Evolutionary conservation across 2,329 filamentous ascomycete species (phyloP), one percentile per base, ranked within the genome.

Genomic region (Colletotrichum scovillei): DNA sequence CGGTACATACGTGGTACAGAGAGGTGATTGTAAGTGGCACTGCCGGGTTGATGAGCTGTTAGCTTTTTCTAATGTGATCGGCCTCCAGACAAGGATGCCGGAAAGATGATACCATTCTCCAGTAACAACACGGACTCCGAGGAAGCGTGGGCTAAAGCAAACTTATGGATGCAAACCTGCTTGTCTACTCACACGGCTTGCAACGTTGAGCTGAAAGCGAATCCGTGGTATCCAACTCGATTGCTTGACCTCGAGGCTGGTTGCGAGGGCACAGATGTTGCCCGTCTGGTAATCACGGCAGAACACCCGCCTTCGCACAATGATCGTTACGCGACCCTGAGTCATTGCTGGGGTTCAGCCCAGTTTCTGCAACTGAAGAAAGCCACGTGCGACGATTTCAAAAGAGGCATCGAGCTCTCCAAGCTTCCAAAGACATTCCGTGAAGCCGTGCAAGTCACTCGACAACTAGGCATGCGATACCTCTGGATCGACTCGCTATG

Each of bases 401-500:
- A 12, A 3, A 58, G 28, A 22, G 12, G 63, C 3, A 22, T 74
- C 5, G 9, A 35, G 24, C 1, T 63, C 4, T 55, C 28, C 14
- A 26, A 60, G 1, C 59, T 76, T 5, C 75, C 74, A 0, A 55
- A 49, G 16, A 75, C 72, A 3, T 58, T 75, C 1, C 64, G 24
- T 4, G 63, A 75, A 1, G 74, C 72, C 0, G 35, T 75, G n/a
- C 14, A 60, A 19, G 68, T 72, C 6, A 69, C 74, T 16, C 26
- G 72, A 0, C 2, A 26, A 1, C 57, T 75, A 1, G 60, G 58
- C 0, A n/a, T 75, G 30, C 56, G 59, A 1, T 75, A 66, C 19
- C 32, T 74, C 1, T 75, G 74, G 74, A 72, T 75, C 9, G 74
- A 75, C 59, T 70, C 72, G 5, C 60, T 75, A 1, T 75, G 74